Evolutionary conservation across 2,329 filamentous ascomycete species (phyloP), one percentile per base, ranked within the genome.

Genomic region (Pleurostoma richardsiae): DNA sequence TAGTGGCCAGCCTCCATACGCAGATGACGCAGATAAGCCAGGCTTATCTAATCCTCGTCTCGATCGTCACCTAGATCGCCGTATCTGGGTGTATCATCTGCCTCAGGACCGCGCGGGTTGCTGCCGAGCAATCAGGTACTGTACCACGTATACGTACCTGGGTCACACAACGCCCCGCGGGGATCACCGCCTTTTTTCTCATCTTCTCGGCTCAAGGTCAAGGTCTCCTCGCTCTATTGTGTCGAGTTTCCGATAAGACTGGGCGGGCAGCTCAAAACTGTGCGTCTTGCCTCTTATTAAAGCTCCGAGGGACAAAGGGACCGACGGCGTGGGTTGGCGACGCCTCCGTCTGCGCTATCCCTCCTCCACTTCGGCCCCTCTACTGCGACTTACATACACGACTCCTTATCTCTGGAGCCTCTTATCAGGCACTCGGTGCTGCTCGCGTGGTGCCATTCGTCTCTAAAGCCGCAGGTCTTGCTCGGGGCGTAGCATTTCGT

Each of bases 21-120:
- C 68, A 68, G 73, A 79, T 80, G 76, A 79, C 74, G 69, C 69
- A 67, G 70, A 77, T 76, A 76, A 76, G 70, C 67, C 67, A 70
- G 64, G 69, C 75, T 76, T 77, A 79, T 79, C 74, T 80, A 59
- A 69, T 76, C 62, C 68, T 77, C 56, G 68, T 65, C 62, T 72
- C 74, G 52, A 70, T 78, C 62, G 65, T 77, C 64, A 77, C 74
- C 63, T 77, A 77, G 61, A 33, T 43, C 46, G 43, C 49, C 33
- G n/a, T 8, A 46, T 43, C 43, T 29, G 47, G 52, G 53, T 47
- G 48, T 44, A 49, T 48, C 51, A 48, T 36, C 33, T 36, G 33
- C 33, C 33, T 36, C 33, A n/a, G n/a, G 42, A 42, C 43, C 19
- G 19, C 19, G 19, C 19, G 19, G 19, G 19, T 19, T 19, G 19